Evolutionary conservation across 2,329 filamentous ascomycete genomes (phyloP).

Genomic region (Cytospora schulzeri): DNA sequence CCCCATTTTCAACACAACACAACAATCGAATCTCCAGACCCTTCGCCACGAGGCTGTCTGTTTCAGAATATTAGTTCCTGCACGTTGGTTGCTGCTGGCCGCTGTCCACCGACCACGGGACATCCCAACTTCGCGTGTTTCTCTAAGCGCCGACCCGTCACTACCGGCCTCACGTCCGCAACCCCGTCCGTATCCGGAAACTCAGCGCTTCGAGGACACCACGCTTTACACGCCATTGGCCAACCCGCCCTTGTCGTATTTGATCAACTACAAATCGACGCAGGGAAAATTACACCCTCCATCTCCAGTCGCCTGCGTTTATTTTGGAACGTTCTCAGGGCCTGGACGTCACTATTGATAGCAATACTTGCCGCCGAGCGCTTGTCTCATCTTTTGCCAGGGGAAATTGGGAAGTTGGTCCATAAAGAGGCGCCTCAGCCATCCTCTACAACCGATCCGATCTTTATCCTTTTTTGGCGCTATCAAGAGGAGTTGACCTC

Average conservation of each 20-base stretch:
- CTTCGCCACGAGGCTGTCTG: conserved; percentile 17
- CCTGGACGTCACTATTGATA: conserved; percentile 5
- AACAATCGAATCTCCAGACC: conserved; percentile 3
- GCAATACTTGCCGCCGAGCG: conserved; percentile 16
- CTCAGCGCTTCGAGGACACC: conserved; percentile 22
- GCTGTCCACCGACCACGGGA: conserved; percentile 15
- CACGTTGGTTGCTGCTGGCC: conserved; percentile 15
- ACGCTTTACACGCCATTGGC: conserved; percentile 25
- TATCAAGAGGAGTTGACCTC: conserved; percentile 30
- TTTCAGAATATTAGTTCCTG: conserved; percentile 20
- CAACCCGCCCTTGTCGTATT: not conserved
- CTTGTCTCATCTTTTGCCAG: conserved; percentile 15
- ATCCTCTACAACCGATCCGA: conserved; percentile 3
- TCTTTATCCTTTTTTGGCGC: not conserved
- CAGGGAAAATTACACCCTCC: conserved; percentile 2
- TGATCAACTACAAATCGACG: conserved; percentile 5
- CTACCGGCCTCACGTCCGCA: not conserved
- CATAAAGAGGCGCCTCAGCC: conserved; percentile 14
- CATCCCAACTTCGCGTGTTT: conserved; percentile 25
- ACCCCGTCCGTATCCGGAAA: conserved; percentile 17
- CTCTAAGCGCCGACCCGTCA: conserved; percentile 26
- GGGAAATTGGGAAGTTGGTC: not conserved
- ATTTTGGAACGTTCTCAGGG: conserved; percentile 10
- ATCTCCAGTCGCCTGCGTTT: conserved; percentile 17
- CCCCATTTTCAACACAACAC: not conserved